These are phyloP conservation scores for Brassica carinata DNA, from an alignment of 345 rosid genomes.

Conservation along the genomic window DNA sequence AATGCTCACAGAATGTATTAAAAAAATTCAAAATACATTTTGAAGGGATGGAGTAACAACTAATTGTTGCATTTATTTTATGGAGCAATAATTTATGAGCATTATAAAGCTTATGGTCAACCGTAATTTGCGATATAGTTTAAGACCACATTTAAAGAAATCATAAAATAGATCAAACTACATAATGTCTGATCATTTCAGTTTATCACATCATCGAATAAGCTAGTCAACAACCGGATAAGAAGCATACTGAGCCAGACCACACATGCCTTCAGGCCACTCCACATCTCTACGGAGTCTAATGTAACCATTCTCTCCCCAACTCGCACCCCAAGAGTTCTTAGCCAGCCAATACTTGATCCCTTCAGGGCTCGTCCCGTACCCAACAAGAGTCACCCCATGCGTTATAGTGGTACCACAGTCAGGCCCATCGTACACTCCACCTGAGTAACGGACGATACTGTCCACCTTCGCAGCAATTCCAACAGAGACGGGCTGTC, in stretches of 20 bases:
- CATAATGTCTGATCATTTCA: not conserved
- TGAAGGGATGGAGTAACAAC: no score
- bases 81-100: not conserved
- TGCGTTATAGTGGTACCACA: constrained; percentile 49
- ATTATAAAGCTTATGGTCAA: not conserved
- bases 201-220: not conserved
- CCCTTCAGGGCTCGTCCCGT: constrained; percentile 41
- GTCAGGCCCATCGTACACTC: constrained; percentile 41
- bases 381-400: constrained; percentile 58
- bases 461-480: constrained; percentile 34
- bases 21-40: no score
- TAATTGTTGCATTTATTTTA: not conserved
- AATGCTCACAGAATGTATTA: no score
- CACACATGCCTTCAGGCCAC: constrained; percentile 55
- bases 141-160: not conserved
- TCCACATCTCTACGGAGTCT: constrained; percentile 47
- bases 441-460: constrained; percentile 46
- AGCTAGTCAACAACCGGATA: constrained; percentile 39
- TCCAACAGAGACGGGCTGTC: constrained; percentile 58
- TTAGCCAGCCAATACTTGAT: constrained; percentile 54
- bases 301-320: constrained; percentile 62
- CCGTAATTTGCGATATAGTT: not conserved
- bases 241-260: constrained; percentile 45
- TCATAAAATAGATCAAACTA: not conserved
- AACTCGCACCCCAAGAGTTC: constrained; percentile 62